Base-by-base conservation (phyloP, 176 grass and related monocot genomes). In the Hordeum vulgare region DNA sequence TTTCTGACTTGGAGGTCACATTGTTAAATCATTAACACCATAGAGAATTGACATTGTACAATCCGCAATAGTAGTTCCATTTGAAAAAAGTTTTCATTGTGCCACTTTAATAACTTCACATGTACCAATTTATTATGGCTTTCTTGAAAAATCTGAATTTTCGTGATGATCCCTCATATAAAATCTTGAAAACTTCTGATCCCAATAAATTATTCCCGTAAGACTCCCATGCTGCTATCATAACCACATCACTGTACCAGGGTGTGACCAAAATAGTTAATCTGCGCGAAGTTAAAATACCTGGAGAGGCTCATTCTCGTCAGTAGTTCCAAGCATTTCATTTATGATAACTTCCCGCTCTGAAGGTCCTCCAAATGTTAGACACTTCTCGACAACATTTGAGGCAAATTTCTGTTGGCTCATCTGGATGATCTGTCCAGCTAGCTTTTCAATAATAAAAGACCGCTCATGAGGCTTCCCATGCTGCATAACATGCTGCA, bases 361-460 rank as follows among this genome's bases (percentile, higher is more conserved):
- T 31, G 81, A 65, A n/a, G 90, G 86, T 37, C 92, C 92, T 40
- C 94, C 92, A 42, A 97, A 97, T 81, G 94, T 84, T 75, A 97
- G 88, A 86, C 94, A 97, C 81, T 97, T 97, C 69, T 97, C 94
- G 72, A 97, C 90, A 59, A 97, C 94, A 74, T 97, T 97, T 66
- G 94, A 97, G 74, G 94, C 94, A 92, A 97, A 97, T 80, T 97
- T 97, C 83, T 97, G 94, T 79, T 94, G 90, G 80, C 94, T 97
- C 94, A 97, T 97, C 81, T 94, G 92, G 88, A 97, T 93, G 72
- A 97, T 97, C 81, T 94, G 90, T 45, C 94, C 94, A 82, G 94
- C 92, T 84, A 97, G 75, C 81, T 97, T 90, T 75, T 94, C 83
- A 80, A 97, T 94, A 76, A 97, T 94, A 59, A 89, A 61, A 51